Evolutionary conservation across 441 rosid species (phyloP).

Genomic region (Aquilaria agallochum): DNA sequence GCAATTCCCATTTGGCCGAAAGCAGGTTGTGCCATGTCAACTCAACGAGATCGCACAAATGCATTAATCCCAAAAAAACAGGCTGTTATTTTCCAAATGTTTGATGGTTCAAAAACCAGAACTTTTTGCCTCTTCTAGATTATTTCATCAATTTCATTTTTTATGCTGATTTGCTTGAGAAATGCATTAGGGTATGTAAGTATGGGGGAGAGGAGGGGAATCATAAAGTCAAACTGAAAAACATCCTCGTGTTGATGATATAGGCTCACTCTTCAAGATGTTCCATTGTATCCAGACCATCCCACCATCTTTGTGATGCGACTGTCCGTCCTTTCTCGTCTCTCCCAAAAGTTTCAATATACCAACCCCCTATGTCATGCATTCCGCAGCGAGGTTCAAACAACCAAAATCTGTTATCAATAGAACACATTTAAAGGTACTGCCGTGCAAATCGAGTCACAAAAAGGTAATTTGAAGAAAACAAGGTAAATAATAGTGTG

Average conservation of each 20-base stretch:
- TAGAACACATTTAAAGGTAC: constrained; percentile 5
- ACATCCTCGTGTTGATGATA: not conserved
- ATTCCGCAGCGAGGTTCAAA: constrained; percentile 88
- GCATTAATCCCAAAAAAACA: no score
- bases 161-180: no score
- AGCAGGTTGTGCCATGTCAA: no score
- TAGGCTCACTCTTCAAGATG: constrained; percentile 64
- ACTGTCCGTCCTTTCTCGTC: constrained; percentile 67
- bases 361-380: constrained; percentile 98
- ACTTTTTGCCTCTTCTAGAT: no score
- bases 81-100: no score
- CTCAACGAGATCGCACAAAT: no score
- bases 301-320: constrained; percentile 73
- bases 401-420: constrained; percentile 79
- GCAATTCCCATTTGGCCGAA: no score
- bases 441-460: not conserved
- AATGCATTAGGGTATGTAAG: no score
- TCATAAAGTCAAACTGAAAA: no score
- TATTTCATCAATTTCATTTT: no score
- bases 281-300: constrained; percentile 48
- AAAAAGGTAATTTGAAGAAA: not conserved
- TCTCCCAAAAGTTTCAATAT: constrained; percentile 86
- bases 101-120: no score
- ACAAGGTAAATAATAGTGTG: not conserved
- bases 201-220: no score